Evolutionary conservation across 106 monocot species (phyloP).

Genomic region (Dendrobium catenatum): DNA sequence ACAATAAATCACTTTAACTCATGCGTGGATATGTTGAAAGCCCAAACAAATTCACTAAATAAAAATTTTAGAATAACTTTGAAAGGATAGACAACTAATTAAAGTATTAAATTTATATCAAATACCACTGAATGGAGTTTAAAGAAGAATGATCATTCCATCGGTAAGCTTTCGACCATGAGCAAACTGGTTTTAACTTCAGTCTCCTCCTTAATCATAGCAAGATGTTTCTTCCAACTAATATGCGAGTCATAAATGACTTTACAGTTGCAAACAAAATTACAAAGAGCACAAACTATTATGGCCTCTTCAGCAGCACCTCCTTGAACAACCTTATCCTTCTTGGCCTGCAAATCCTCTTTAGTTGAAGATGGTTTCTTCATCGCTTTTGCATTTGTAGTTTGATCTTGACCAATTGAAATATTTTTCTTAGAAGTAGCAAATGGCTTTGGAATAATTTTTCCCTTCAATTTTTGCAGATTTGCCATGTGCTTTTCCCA

Average conservation of each 20-base stretch:
- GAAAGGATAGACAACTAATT: too few species aligned
- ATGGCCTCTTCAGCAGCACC: conserved; percentile 38
- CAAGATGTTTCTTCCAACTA: conserved; percentile 36
- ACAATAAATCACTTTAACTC: too few species aligned
- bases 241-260: conserved; percentile 36
- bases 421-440: not conserved
- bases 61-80: too few species aligned
- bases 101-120: too few species aligned
- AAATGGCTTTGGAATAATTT: conserved; percentile 10
- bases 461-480: conserved; percentile 15
- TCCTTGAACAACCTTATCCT: conserved; percentile 32
- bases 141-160: too few species aligned
- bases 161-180: not conserved
- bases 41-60: too few species aligned
- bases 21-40: too few species aligned
- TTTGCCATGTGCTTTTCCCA: conserved; percentile 30
- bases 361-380: not conserved
- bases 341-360: conserved; percentile 44
- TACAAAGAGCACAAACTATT: conserved; percentile 39
- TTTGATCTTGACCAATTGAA: not conserved
- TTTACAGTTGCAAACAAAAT: conserved; percentile 65
- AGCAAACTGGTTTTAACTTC: not conserved
- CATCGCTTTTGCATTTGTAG: not conserved
- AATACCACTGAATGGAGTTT: too few species aligned
- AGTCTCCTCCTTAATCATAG: conserved; percentile 20